Conservation (phyloP, 2,329 filamentous ascomycete species). For the Lasiodiplodia sp. region DNA sequence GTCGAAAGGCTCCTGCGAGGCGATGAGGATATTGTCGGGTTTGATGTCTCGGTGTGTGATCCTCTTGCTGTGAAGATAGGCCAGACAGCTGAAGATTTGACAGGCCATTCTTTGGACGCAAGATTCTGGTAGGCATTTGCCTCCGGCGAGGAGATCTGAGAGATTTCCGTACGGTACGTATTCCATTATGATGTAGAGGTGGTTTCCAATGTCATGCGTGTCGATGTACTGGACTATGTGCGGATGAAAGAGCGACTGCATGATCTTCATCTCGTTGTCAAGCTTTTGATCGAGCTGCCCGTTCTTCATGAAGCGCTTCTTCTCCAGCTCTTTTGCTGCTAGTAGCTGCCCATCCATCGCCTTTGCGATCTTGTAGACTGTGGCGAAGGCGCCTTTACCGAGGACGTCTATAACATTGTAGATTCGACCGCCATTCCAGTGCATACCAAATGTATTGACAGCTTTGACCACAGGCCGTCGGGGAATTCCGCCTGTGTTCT, state of each 20-base stretch:
- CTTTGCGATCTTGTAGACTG: slow-evolving; percentile 87
- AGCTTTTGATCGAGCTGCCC: slow-evolving; percentile 88
- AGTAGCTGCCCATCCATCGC: slow-evolving; percentile 84
- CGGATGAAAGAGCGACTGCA: slow-evolving; percentile 81
- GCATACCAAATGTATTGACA: slow-evolving; percentile 67
- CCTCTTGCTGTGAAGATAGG: slow-evolving; percentile 83
- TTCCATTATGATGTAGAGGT: slow-evolving; percentile 98
- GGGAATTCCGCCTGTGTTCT: background rate
- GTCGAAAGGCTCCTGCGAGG: slow-evolving; percentile 72
- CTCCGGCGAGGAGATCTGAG: slow-evolving; percentile 71
- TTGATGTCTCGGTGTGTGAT: slow-evolving; percentile 99
- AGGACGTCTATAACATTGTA: slow-evolving; percentile 86
- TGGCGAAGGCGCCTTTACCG: slow-evolving; percentile 94
- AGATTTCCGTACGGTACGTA: slow-evolving; percentile 84
- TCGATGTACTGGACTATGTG: slow-evolving; percentile 94
- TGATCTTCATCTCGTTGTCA: slow-evolving; percentile 97
- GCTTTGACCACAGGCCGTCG: slow-evolving; percentile 12
- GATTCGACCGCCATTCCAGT: slow-evolving; percentile 78
- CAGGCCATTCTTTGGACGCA: slow-evolving; percentile 74
- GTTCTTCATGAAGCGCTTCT: slow-evolving; percentile 91
- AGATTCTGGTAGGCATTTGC: slow-evolving; percentile 70
- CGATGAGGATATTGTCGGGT: slow-evolving; percentile 94
- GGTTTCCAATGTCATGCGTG: slow-evolving; percentile 79
- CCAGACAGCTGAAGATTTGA: slow-evolving; percentile 82
- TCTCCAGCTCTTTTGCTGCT: slow-evolving; percentile 94